Conservation (phyloP, 352 stramenopile genomes). For the Globisporangium barbulae region DNA sequence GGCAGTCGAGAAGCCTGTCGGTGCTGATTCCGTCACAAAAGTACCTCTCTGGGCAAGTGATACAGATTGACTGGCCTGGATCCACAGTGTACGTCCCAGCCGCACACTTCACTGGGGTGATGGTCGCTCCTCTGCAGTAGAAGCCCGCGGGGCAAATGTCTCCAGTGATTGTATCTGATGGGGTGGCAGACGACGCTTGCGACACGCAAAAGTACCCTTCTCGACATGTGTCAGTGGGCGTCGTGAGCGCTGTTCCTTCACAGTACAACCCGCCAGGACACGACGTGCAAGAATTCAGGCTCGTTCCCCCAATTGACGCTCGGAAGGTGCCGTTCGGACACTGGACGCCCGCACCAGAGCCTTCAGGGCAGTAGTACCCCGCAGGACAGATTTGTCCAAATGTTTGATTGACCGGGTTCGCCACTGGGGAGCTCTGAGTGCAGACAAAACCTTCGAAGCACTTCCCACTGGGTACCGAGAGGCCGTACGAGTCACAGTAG, state of each 20-base stretch:
- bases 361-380: constrained; percentile 72
- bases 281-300: constrained; percentile 51
- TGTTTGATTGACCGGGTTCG: constrained; percentile 43
- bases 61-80: constrained; percentile 29
- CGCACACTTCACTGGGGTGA: constrained; percentile 40
- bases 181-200: constrained; percentile 37
- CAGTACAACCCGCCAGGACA: constrained; percentile 68
- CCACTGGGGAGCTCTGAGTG: constrained; percentile 41
- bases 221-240: constrained; percentile 54
- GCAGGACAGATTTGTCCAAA: constrained; percentile 62
- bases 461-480: constrained; percentile 39
- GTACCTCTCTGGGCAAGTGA: constrained; percentile 54
- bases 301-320: constrained; percentile 40
- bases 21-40: constrained; percentile 60
- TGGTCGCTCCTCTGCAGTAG: constrained; percentile 54
- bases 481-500: constrained; percentile 88
- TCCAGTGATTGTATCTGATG: constrained; percentile 41
- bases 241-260: constrained; percentile 35
- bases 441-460: constrained; percentile 74
- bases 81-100: constrained; percentile 35
- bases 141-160: constrained; percentile 50
- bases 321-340: constrained; percentile 69
- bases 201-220: constrained; percentile 84
- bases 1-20: constrained; percentile 38
- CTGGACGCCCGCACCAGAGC: constrained; percentile 42